Percentiles rank a stretch among this genome's conserved stretches.
Evolutionary conservation across 768 basidiomycete species (phyloP).

Genomic region (Nevesoporus exiguus): DNA sequence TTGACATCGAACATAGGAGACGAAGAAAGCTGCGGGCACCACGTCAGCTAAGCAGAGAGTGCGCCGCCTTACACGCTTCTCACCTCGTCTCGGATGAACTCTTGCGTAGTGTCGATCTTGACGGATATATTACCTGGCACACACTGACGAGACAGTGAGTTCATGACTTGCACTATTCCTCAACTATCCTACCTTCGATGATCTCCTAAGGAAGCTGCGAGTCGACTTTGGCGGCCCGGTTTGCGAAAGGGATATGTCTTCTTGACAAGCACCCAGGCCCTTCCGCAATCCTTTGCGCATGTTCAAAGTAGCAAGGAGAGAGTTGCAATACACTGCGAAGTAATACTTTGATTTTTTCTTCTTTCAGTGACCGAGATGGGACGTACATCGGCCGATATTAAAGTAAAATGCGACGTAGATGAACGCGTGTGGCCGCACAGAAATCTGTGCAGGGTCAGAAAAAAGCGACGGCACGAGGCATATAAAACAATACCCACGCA

Average conservation of each 20-base stretch:
- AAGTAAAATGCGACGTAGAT: slow-evolving; percentile 61
- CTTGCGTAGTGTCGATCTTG: slow-evolving; percentile 61
- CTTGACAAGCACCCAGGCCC: background rate
- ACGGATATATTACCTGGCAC: slow-evolving; percentile 53
- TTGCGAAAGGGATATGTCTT: slow-evolving; percentile 12
- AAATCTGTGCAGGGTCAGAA: slow-evolving; percentile 36
- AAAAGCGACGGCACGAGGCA: background rate
- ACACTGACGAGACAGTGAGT: slow-evolving; percentile 6
- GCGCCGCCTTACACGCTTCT: background rate
- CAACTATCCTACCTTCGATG: slow-evolving; percentile 7
- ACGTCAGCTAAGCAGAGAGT: background rate
- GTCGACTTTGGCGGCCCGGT: slow-evolving; percentile 4
- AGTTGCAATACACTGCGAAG: slow-evolving; percentile 52
- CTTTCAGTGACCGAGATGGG: background rate
- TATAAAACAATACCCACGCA: slow-evolving; percentile 32
- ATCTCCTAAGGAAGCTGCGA: background rate
- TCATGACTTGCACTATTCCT: background rate
- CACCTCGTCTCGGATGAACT: slow-evolving; percentile 43
- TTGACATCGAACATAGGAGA: slow-evolving; percentile 8
- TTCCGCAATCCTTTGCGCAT: slow-evolving; percentile 48
- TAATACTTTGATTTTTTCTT: background rate
- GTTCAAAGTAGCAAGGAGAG: slow-evolving; percentile 59
- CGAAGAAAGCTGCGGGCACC: background rate
- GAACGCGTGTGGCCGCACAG: slow-evolving; percentile 45
- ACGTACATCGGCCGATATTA: slow-evolving; percentile 55